phyloP scores from a whole-genome alignment of 768 basidiomycete genomes.

The Gyrodon lividus region DNA sequence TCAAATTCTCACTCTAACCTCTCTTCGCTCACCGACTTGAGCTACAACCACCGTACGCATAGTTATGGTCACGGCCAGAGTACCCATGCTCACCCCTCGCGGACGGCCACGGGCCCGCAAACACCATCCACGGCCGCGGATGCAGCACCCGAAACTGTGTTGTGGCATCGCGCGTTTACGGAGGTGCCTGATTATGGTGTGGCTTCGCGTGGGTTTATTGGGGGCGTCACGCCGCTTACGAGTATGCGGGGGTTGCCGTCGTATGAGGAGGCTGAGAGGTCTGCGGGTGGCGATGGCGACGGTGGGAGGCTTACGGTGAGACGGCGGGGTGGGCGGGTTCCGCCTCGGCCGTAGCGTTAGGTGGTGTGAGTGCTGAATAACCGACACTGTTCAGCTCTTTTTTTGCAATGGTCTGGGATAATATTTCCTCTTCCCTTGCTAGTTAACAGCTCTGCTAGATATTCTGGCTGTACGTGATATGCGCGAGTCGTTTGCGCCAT shows the following conservation, averaged over 20 bases:
- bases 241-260: conserved; percentile 79
- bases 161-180: conserved; percentile 64
- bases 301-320: conserved; percentile 15
- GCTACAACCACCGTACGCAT: conserved; percentile 3
- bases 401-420: not conserved
- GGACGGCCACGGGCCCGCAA: not conserved
- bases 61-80: not conserved
- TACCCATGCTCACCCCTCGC: too few species aligned
- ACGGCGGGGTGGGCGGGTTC: not conserved
- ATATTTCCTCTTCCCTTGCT: not conserved
- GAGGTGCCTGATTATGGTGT: conserved; percentile 85
- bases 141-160: conserved; percentile 29
- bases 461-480: too few species aligned
- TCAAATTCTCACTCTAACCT: conserved; percentile 36
- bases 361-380: too few species aligned
- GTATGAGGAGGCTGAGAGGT: conserved; percentile 68
- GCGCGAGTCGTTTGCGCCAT: too few species aligned
- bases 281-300: not conserved
- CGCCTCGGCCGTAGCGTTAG: not conserved
- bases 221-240: conserved; percentile 83
- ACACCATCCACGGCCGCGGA: conserved; percentile 9
- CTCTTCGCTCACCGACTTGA: conserved; percentile 5
- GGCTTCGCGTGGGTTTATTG: conserved; percentile 84
- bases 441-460: too few species aligned
- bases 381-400: too few species aligned